phyloP scores from a whole-genome alignment of 345 rosid genomes.

The Luvunga scandens region DNA sequence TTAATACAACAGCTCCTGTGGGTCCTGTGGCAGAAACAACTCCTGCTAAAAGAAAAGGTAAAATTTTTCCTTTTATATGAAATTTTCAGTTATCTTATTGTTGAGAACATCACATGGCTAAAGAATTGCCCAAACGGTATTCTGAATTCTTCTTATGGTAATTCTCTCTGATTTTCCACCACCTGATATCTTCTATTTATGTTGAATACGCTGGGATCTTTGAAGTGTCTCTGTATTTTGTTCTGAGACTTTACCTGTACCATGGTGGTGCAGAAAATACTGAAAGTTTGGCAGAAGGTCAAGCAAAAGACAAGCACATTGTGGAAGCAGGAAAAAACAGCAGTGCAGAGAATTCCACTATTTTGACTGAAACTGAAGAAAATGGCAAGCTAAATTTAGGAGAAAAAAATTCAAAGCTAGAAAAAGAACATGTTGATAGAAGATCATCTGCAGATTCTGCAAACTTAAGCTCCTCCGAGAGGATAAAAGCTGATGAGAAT shows the following conservation, averaged over 20 bases:
- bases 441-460: background rate
- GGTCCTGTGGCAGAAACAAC: conserved; percentile 2
- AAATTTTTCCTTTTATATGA: background rate
- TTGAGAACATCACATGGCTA: background rate
- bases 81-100: background rate
- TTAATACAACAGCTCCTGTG: conserved; percentile 7
- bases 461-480: conserved; percentile 15
- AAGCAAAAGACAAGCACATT: conserved; percentile 14
- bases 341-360: conserved; percentile 15
- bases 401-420: conserved; percentile 20
- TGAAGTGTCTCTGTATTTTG: background rate
- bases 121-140: background rate
- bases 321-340: conserved; percentile 17
- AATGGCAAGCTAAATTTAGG: conserved; percentile 8
- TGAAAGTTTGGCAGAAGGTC: conserved; percentile 5
- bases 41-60: conserved; percentile 22
- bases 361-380: conserved; percentile 12
- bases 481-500: conserved; percentile 19
- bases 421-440: conserved; percentile 5
- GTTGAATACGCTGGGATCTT: background rate
- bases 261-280: conserved; percentile 10
- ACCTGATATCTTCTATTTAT: background rate
- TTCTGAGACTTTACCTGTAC: conserved; percentile 1
- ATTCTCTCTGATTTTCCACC: background rate
- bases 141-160: background rate